Percentiles rank a stretch among this genome's conserved stretches.
These are phyloP conservation scores for Phycomyces blakesleeanus DNA, from an alignment of 192 early-diverging fungal species.

Conservation along the genomic window DNA sequence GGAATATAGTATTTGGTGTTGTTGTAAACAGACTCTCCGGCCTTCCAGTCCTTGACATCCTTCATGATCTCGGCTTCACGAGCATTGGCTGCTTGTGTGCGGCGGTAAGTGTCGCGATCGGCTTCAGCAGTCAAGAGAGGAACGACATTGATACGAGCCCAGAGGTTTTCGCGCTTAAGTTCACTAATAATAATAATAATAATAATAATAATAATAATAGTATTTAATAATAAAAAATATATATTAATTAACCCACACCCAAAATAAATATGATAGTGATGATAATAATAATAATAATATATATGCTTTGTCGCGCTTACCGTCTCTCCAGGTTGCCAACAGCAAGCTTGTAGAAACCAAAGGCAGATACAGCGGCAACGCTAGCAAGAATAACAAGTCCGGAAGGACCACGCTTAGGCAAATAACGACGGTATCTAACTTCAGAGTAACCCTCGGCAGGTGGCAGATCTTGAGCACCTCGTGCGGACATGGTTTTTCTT, in stretches of 20 bases:
- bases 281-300: not conserved
- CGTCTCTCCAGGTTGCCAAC: constrained; percentile 66
- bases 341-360: constrained; percentile 73
- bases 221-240: not conserved
- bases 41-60: constrained; percentile 72
- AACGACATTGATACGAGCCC: constrained; percentile 88
- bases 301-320: constrained; percentile 38
- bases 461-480: constrained; percentile 63
- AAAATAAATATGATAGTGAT: too few species aligned
- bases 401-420: constrained; percentile 88
- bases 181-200: constrained; percentile 54
- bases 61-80: constrained; percentile 87
- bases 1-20: constrained; percentile 79
- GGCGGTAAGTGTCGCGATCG: constrained; percentile 86
- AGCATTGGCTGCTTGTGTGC: constrained; percentile 65
- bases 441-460: constrained; percentile 79
- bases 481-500: constrained; percentile 12
- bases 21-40: constrained; percentile 87
- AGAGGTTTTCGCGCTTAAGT: constrained; percentile 86
- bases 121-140: constrained; percentile 91
- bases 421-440: constrained; percentile 83
- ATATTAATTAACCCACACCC: too few species aligned
- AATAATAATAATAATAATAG: not conserved
- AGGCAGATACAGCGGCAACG: constrained; percentile 70
- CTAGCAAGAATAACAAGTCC: constrained; percentile 78